phyloP scores from a whole-genome alignment of 257 asterid species.

The Solanum sitiens region DNA sequence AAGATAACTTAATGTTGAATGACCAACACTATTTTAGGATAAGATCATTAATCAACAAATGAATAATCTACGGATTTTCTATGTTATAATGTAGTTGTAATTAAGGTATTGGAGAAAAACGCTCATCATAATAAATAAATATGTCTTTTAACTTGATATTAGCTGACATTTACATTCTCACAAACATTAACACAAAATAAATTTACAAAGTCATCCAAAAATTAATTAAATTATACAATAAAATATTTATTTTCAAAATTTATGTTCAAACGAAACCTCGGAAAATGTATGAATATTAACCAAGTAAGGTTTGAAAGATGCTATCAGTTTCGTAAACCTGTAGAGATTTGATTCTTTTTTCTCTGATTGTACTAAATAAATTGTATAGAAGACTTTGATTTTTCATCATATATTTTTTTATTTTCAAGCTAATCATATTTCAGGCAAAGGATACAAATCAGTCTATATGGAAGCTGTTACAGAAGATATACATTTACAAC shows the following conservation, averaged over 20 bases:
- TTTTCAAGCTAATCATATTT: not conserved
- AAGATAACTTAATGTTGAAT: not conserved
- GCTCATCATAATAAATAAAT: too few species aligned
- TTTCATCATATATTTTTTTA: not conserved
- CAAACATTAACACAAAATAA: too few species aligned
- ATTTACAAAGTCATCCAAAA: not conserved
- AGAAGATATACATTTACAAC: not conserved
- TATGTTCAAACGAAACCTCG: not conserved
- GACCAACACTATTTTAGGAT: not conserved
- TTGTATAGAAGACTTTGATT: not conserved
- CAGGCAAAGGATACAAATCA: not conserved
- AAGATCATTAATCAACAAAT: not conserved
- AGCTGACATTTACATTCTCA: not conserved
- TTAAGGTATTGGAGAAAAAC: not conserved
- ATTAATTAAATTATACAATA: not conserved
- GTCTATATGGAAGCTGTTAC: not conserved
- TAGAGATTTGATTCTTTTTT: not conserved
- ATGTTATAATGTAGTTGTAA: too few species aligned
- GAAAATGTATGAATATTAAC: not conserved
- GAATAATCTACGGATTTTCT: too few species aligned
- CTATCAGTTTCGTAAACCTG: not conserved
- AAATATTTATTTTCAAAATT: not conserved
- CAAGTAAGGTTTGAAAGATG: not conserved
- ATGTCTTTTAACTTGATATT: too few species aligned
- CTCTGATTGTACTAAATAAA: not conserved